Evolutionary conservation across 2,329 filamentous ascomycete species (phyloP).

Genomic region (Chaetomium sp.): DNA sequence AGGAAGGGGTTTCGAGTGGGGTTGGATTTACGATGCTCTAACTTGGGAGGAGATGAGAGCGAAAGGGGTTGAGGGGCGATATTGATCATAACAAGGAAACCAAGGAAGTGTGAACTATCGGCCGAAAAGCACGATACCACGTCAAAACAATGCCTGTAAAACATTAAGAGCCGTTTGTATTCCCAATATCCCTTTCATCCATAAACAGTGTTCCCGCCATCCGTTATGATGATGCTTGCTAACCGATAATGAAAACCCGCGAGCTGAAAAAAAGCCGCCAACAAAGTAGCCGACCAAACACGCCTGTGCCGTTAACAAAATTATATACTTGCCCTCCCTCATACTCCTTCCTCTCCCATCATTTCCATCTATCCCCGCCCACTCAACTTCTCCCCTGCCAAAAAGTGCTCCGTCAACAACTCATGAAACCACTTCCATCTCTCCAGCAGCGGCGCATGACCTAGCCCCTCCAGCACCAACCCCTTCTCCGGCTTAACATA

Average conservation of each 20-base stretch:
- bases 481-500: conserved; percentile 56
- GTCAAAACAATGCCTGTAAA: too few species aligned
- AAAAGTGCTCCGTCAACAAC: conserved; percentile 52
- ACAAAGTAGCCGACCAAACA: too few species aligned
- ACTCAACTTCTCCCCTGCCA: conserved; percentile 43
- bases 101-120: neutral
- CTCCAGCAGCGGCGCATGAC: conserved; percentile 71
- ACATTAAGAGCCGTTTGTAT: too few species aligned
- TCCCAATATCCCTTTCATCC: too few species aligned
- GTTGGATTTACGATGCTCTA: conserved; percentile 77
- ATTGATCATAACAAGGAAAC: neutral
- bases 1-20: conserved; percentile 72
- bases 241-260: too few species aligned
- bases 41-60: neutral
- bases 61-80: too few species aligned
- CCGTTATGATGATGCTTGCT: too few species aligned
- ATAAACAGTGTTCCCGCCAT: too few species aligned
- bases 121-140: too few species aligned
- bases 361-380: conserved; percentile 7
- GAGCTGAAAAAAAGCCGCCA: too few species aligned
- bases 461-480: conserved; percentile 61
- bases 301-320: too few species aligned
- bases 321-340: too few species aligned
- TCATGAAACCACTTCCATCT: conserved; percentile 61
- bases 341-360: neutral